Conservation (phyloP, 345 rosid species). For the Adansonia digitata region DNA sequence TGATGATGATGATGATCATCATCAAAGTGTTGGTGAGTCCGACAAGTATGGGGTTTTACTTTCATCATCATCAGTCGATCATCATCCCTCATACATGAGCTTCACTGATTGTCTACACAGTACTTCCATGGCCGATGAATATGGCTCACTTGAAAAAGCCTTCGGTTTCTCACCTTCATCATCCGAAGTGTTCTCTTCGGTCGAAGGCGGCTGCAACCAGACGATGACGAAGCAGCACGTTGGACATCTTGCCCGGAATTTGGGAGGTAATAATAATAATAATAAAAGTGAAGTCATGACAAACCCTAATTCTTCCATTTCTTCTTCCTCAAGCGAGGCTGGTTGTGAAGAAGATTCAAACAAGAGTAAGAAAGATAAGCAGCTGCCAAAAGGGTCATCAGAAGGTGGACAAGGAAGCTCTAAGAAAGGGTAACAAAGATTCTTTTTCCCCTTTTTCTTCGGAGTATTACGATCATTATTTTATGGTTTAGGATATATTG, state of each 20-base stretch:
- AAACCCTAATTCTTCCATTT: conserved; percentile 48
- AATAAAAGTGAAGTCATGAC: conserved; percentile 26
- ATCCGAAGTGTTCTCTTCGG: conserved; percentile 42
- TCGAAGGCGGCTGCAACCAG: conserved; percentile 28
- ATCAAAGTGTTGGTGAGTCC: too few species aligned
- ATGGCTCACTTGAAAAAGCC: conserved; percentile 45
- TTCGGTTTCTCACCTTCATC: conserved; percentile 47
- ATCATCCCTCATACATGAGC: conserved; percentile 46
- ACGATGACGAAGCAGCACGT: conserved; percentile 18
- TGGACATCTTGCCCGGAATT: conserved; percentile 15
- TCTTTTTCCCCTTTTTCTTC: too few species aligned
- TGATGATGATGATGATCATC: conserved; percentile 21
- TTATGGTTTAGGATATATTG: too few species aligned
- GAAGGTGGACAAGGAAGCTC: conserved; percentile 41
- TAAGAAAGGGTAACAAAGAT: too few species aligned
- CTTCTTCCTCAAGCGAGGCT: conserved; percentile 61
- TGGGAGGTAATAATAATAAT: conserved; percentile 20
- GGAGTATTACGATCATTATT: too few species aligned
- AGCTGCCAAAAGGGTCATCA: conserved; percentile 26
- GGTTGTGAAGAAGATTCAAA: too few species aligned
- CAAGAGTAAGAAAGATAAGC: conserved; percentile 34
- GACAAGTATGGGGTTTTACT: too few species aligned
- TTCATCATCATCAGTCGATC: conserved; percentile 21
- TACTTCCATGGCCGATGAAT: conserved; percentile 36
- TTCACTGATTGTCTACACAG: conserved; percentile 58